Evolutionary conservation across 495 filamentous ascomycete species (phyloP).

Genomic region (Aspergillus asperescens): DNA sequence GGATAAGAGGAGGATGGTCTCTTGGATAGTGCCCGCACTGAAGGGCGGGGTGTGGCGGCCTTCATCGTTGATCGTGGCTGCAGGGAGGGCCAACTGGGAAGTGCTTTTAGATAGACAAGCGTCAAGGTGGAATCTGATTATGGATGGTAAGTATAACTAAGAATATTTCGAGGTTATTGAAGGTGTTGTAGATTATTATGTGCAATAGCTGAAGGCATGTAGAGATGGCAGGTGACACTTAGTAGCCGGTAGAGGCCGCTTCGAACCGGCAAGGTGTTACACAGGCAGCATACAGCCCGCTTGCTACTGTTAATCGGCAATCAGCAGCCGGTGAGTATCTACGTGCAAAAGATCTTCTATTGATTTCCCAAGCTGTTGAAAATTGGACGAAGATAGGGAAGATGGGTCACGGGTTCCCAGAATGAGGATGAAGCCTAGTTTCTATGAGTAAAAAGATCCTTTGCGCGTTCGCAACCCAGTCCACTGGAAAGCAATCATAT

Average conservation of each 20-base stretch:
- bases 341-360: no score
- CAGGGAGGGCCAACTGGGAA: not conserved
- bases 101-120: not conserved
- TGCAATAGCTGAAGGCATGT: not conserved
- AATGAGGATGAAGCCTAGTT: not conserved
- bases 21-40: conserved; percentile 26
- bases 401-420: not conserved
- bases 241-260: conserved; percentile 22
- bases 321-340: no score
- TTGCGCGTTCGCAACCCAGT: no score
- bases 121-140: not conserved
- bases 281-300: not conserved
- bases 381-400: not conserved
- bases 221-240: not conserved
- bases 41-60: conserved; percentile 23
- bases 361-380: not conserved
- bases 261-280: conserved; percentile 12
- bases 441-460: conserved; percentile 13
- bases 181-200: not conserved
- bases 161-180: not conserved
- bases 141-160: conserved; percentile 5
- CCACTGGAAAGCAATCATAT: no score
- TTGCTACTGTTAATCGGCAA: not conserved
- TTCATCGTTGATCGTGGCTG: conserved; percentile 24
- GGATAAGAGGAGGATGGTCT: conserved; percentile 15